Conservation (phyloP, 208 protist genomes). For the Phytomonas sp. region DNA sequence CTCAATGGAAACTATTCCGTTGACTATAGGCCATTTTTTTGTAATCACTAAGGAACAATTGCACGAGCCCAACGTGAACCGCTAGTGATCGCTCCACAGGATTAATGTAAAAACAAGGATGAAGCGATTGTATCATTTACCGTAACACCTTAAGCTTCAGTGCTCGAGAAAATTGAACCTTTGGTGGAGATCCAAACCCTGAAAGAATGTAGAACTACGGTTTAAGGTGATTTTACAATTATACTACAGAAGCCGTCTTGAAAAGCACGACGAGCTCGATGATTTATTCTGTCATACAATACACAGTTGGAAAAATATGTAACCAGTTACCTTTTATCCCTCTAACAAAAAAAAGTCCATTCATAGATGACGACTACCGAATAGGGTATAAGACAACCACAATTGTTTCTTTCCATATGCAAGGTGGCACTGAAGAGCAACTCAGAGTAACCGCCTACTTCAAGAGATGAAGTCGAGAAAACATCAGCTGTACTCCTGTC, state of each 20-base stretch:
- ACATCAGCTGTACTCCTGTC: background rate
- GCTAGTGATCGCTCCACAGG: background rate
- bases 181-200: slow-evolving; percentile 51
- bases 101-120: background rate
- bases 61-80: background rate
- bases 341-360: slow-evolving; percentile 43
- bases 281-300: slow-evolving; percentile 63
- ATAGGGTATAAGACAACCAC: slow-evolving; percentile 25
- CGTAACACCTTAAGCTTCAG: background rate
- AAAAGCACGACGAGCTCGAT: slow-evolving; percentile 61
- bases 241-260: slow-evolving; percentile 46
- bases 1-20: background rate
- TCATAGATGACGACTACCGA: slow-evolving; percentile 69
- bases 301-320: slow-evolving; percentile 60
- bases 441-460: background rate
- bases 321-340: slow-evolving; percentile 22
- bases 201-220: slow-evolving; percentile 29
- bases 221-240: slow-evolving; percentile 54
- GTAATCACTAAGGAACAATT: background rate
- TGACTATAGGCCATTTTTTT: background rate
- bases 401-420: slow-evolving; percentile 17
- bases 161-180: slow-evolving; percentile 5
- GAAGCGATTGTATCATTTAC: background rate
- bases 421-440: slow-evolving; percentile 26
- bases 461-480: background rate